Conservation (phyloP, 2,329 filamentous ascomycete species). For the Diplocarpon rosae region DNA sequence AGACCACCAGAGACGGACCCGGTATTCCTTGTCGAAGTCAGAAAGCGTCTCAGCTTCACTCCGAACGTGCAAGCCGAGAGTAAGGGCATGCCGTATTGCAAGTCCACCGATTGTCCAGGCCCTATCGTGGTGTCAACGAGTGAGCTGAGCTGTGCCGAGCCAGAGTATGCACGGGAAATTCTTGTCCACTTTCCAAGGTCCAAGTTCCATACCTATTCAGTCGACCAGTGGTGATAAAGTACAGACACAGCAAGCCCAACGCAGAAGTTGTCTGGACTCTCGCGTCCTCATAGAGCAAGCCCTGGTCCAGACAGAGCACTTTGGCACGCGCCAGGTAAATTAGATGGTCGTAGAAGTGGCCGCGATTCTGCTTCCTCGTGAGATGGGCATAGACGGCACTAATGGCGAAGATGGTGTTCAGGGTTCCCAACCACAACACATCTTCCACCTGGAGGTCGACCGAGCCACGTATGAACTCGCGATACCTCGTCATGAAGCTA, state of each 20-base stretch:
- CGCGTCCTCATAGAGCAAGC: conserved; percentile 15
- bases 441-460: conserved; percentile 7
- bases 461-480: conserved; percentile 5
- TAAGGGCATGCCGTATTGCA: conserved; percentile 18
- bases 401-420: conserved; percentile 21
- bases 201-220: conserved; percentile 21
- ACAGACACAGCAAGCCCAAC: conserved; percentile 18
- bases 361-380: conserved; percentile 2
- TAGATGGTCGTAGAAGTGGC: conserved; percentile 14
- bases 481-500: conserved; percentile 12
- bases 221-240: conserved; percentile 17
- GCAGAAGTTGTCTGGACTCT: conserved; percentile 12
- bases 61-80: conserved; percentile 19
- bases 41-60: conserved; percentile 13
- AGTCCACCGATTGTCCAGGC: conserved; percentile 21
- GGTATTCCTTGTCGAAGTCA: conserved; percentile 20
- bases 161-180: no score
- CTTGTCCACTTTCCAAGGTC: no score
- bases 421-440: conserved; percentile 15
- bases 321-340: conserved; percentile 17
- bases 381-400: conserved; percentile 16
- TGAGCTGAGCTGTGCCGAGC: no score
- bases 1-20: conserved; percentile 22
- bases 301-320: conserved; percentile 13
- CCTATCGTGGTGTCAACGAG: conserved; percentile 9